Evolutionary conservation across 176 grass and related monocot species (phyloP), one percentile per base, ranked within the genome.

Genomic region (Eleusine indica): DNA sequence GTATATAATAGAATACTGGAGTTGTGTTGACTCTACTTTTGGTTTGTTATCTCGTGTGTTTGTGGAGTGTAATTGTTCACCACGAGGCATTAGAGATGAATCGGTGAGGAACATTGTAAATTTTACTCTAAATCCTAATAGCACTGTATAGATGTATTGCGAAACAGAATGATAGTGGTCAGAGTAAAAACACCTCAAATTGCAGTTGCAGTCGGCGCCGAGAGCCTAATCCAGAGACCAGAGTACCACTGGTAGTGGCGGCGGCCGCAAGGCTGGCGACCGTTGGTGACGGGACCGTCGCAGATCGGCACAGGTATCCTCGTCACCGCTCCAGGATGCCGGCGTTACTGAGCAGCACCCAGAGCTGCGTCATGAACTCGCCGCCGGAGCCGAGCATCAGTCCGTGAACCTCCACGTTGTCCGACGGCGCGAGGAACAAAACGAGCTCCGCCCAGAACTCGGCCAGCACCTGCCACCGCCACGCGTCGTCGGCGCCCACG

Each of bases 311-410:
- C 32, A 14, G 14, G 15, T 0, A 6, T 7, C 37, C 37, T 42
- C 16, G 38, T 18, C 6, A 16, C 17, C 83, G 60, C 43, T 87
- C 84, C 5, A 87, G 84, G 30, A 90, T 62, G 49, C 80, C 88
- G 13, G 88, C 88, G 42, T 90, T 84, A 15, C 69, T 57, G 22
- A 90, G 88, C 62, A 90, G 74, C 62, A 14, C 84, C 88, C 88
- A 87, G 0, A 87, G 42, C 88, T 90, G 84, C 68, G 88, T 90
- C 84, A 90, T 90, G 80, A 90, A 90, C 80, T 87, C 88, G n/a
- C 84, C 80, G n/a, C 84, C 84, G 69, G 84, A 80, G 74, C 80
- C 80, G 17, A 90, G 88, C 84, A 68, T 79, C 49, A 83, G 84
- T 29, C 61, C 84, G 42, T 90, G 88, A 41, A 74, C 28, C 69